Evolutionary conservation across 2,329 filamentous ascomycete species (phyloP), one percentile per base, ranked within the genome.

Genomic region (Colletotrichum abscissum): DNA sequence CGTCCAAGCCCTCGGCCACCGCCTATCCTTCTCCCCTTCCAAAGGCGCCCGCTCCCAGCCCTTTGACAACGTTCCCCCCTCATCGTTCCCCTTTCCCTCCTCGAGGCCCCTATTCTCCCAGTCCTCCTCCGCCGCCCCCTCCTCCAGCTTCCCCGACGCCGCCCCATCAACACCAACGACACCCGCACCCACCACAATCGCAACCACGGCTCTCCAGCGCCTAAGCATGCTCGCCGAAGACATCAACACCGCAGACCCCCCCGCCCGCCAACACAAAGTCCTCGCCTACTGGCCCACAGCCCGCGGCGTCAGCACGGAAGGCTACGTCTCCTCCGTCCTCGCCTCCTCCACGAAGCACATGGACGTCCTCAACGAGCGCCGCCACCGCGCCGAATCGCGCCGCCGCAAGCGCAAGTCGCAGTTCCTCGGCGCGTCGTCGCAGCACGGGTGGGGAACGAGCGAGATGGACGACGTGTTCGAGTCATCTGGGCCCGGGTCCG

Each of bases 281-380:
- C 76, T 86, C 1, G 78, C 81, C 5, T 80, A 80, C 73, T 86
- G 84, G 84, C 84, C 84, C 1, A 76, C 78, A 2, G 79, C 84
- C 59, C 81, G 81, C 8, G 84, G 83, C 22, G 76, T 81, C 3
- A 77, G 79, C 22, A 80, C 79, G 2, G 77, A 78, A 6, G 77
- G 78, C 54, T 86, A 86, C 67, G 72, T 83, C 3, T 85, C 84
- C 19, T 84, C 82, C 52, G 79, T 85, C 24, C 79, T 80, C 7
- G 69, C 79, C 14, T 82, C 81, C 6, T 80, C 78, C 8, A 82
- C 82, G 3, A 81, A 78, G 49, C 80, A 82, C 72, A 80, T 84
- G 60, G 79, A 81, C 11, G 78, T 78, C 4, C 81, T 81, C 11
- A 80, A 80, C 66, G 78, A 81, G 64, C 79, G 82, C 30, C 76